Conservation (phyloP, 495 filamentous ascomycete species). For the Tetracladium setigerum region DNA sequence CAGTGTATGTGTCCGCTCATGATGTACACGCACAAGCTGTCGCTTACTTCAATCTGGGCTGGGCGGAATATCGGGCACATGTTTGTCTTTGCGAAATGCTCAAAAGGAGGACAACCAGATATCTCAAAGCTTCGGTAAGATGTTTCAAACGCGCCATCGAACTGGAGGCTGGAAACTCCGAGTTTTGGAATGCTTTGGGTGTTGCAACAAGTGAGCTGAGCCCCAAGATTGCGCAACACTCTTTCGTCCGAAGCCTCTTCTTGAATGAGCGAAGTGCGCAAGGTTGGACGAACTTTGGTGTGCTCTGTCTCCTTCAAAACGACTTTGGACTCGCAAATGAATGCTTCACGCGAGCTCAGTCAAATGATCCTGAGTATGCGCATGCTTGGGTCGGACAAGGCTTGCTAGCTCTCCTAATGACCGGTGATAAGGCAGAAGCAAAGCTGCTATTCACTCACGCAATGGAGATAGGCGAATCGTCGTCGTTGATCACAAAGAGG, state of each 20-base stretch:
- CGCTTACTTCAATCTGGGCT: conserved; percentile 93
- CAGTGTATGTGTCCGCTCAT: conserved; percentile 61
- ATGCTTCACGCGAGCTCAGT: conserved; percentile 85
- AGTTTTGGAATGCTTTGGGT: conserved; percentile 97
- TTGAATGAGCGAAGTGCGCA: conserved; percentile 82
- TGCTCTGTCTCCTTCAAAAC: conserved; percentile 75
- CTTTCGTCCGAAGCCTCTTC: conserved; percentile 85
- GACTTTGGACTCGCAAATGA: conserved; percentile 79
- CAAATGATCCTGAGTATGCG: conserved; percentile 84
- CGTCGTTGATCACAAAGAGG: conserved; percentile 59
- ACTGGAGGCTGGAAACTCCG: conserved; percentile 85
- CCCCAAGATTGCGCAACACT: conserved; percentile 84
- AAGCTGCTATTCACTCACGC: conserved; percentile 86
- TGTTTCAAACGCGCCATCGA: conserved; percentile 98
- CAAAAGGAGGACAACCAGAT: conserved; percentile 47
- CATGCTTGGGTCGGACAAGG: conserved; percentile 94
- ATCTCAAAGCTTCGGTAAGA: conserved; percentile 73
- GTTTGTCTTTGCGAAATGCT: conserved; percentile 43
- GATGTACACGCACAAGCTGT: conserved; percentile 91
- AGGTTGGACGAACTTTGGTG: conserved; percentile 85
- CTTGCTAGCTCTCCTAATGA: conserved; percentile 59
- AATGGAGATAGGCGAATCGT: conserved; percentile 80
- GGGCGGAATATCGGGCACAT: conserved; percentile 81
- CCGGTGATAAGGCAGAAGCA: conserved; percentile 69
- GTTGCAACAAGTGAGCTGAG: conserved; percentile 81